These are phyloP conservation scores for Penstemon eatonii DNA, from an alignment of 257 asterid species.

Conservation along the genomic window DNA sequence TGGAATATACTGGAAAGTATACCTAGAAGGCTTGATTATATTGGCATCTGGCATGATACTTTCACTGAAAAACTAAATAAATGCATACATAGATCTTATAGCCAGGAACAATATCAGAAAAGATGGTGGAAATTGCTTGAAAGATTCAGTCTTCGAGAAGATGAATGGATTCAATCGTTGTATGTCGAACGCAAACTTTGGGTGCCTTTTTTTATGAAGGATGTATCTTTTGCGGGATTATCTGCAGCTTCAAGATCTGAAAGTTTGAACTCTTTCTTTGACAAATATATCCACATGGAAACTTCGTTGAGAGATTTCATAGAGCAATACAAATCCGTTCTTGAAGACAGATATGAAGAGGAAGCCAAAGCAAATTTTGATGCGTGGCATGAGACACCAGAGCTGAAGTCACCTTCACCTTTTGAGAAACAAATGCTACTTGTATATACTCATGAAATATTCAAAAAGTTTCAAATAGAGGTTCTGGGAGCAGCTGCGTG, in stretches of 20 bases:
- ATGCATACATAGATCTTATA: constrained; percentile 70
- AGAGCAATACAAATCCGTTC: constrained; percentile 52
- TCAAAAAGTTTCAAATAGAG: constrained; percentile 80
- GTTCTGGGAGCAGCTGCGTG: constrained; percentile 93
- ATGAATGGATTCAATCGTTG: constrained; percentile 68
- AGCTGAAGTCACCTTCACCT: constrained; percentile 89
- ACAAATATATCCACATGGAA: constrained; percentile 62
- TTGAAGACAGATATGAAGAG: constrained; percentile 82
- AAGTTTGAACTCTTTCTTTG: constrained; percentile 66
- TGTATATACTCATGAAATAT: constrained; percentile 78
- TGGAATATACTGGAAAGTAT: constrained; percentile 70
- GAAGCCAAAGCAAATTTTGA: constrained; percentile 91
- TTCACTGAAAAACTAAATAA: constrained; percentile 63
- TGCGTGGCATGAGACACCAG: constrained; percentile 94
- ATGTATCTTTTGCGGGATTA: constrained; percentile 67
- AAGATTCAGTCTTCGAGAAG: constrained; percentile 68
- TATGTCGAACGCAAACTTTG: constrained; percentile 71
- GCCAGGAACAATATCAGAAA: constrained; percentile 68
- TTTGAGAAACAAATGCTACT: constrained; percentile 81
- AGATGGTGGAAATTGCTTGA: constrained; percentile 87
- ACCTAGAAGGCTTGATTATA: constrained; percentile 67
- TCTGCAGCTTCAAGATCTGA: constrained; percentile 70
- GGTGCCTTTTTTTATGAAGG: constrained; percentile 76
- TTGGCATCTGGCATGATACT: constrained; percentile 64
- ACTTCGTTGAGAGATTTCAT: constrained; percentile 67